phyloP scores from a whole-genome alignment of 129 eudicot genomes.

The Escallonia rubra region DNA sequence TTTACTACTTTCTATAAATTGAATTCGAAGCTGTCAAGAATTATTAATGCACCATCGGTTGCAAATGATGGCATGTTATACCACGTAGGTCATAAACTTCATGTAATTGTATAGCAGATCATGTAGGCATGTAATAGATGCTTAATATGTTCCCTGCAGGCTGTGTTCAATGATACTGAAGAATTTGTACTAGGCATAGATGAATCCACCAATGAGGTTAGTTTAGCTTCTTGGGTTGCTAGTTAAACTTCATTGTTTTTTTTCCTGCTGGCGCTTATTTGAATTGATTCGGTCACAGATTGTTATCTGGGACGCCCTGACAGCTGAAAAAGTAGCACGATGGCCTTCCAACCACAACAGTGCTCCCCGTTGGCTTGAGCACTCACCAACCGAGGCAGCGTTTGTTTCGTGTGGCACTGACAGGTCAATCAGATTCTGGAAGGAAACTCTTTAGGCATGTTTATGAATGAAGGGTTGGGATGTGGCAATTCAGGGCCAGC shows the following conservation, averaged over 20 bases:
- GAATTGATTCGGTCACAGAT: slow-evolving; percentile 33
- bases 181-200: slow-evolving; percentile 67
- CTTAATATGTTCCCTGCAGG: slow-evolving; percentile 34
- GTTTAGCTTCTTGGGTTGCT: slow-evolving; percentile 10
- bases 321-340: slow-evolving; percentile 70
- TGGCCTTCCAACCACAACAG: slow-evolving; percentile 79
- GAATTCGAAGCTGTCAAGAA: too few species aligned
- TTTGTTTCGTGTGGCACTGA: slow-evolving; percentile 73
- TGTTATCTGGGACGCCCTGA: slow-evolving; percentile 85
- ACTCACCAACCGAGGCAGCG: slow-evolving; percentile 72
- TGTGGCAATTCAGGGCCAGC: too few species aligned
- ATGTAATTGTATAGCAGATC: not conserved
- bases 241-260: not conserved
- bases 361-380: slow-evolving; percentile 81
- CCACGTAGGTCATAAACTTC: too few species aligned
- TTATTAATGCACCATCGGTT: too few species aligned
- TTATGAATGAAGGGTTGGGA: not conserved
- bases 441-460: slow-evolving; percentile 40
- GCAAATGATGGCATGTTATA: too few species aligned
- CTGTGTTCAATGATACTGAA: slow-evolving; percentile 70
- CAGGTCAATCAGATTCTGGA: slow-evolving; percentile 75
- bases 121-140: not conserved
- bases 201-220: slow-evolving; percentile 82
- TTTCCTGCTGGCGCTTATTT: not conserved
- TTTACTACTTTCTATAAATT: too few species aligned